Percentiles rank a stretch among this genome's conserved stretches.
phyloP scores from a whole-genome alignment of 2,329 filamentous ascomycete species.

The Clonostachys rhizophaga region DNA sequence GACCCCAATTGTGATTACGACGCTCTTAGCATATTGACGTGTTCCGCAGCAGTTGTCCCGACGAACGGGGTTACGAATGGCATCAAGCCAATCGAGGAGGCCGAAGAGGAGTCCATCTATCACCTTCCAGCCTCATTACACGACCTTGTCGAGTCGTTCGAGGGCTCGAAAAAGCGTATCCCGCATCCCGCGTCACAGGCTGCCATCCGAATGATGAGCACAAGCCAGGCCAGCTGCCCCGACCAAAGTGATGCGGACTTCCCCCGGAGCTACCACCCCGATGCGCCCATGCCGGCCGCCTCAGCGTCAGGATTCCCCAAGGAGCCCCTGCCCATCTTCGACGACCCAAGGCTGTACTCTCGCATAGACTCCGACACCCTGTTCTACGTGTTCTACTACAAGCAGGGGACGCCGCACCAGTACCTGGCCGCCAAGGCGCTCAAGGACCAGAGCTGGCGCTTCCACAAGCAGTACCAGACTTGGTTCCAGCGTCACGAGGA shows the following conservation, averaged over 20 bases:
- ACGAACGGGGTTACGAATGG: conserved; percentile 50
- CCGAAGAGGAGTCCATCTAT: conserved; percentile 78
- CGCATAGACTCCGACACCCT: conserved; percentile 93
- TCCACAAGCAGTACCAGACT: conserved; percentile 99
- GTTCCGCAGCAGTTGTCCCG: conserved; percentile 24
- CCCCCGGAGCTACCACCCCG: conserved; percentile 78
- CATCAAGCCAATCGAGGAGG: conserved; percentile 36
- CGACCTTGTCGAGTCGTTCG: conserved; percentile 88
- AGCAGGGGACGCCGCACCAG: conserved; percentile 92
- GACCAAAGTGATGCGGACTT: conserved; percentile 76
- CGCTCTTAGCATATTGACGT: conserved; percentile 5
- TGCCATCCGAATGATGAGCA: conserved; percentile 68
- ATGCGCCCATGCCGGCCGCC: conserved; percentile 67
- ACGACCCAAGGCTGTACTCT: conserved; percentile 82
- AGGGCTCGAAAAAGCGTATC: conserved; percentile 70
- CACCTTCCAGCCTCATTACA: conserved; percentile 85
- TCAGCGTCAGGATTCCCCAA: conserved; percentile 84
- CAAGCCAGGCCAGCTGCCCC: conserved; percentile 70
- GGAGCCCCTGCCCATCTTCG: conserved; percentile 86
- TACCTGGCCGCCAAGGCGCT: conserved; percentile 94
- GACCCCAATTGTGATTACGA: neutral
- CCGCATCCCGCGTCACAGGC: conserved; percentile 57
- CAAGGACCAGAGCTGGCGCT: conserved; percentile 97
- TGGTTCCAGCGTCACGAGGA: conserved; percentile 99
- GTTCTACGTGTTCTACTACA: conserved; percentile 99